phyloP scores from a whole-genome alignment of 352 stramenopile species.

The Phytophthora sp. region DNA sequence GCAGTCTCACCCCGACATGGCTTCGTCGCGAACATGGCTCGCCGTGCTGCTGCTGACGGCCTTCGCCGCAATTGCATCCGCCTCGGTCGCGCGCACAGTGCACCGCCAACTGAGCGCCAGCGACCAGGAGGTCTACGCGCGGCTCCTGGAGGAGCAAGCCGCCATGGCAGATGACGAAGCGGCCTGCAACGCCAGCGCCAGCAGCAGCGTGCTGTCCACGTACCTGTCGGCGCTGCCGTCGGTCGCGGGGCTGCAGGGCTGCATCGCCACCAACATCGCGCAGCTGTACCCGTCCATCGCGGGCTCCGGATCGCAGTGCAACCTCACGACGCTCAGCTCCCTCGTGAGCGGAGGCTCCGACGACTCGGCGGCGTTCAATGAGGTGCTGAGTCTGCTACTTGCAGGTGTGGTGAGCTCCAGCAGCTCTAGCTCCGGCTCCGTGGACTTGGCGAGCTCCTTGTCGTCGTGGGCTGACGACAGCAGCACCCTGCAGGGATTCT shows the following conservation, averaged over 20 bases:
- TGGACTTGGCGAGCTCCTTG: constrained; percentile 36
- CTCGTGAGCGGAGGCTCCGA: constrained; percentile 36
- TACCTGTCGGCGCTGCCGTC: constrained; percentile 53
- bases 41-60: constrained; percentile 9
- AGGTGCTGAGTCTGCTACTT: constrained; percentile 46
- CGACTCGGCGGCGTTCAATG: constrained; percentile 46
- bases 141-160: constrained; percentile 24
- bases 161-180: constrained; percentile 33
- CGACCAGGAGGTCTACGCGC: constrained; percentile 26
- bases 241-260: constrained; percentile 53
- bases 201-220: constrained; percentile 45
- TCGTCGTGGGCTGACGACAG: constrained; percentile 46
- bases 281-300: constrained; percentile 45
- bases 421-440: constrained; percentile 4
- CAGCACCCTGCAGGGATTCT: constrained; percentile 55
- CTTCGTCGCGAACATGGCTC: constrained; percentile 1
- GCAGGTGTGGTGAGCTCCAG: constrained; percentile 37
- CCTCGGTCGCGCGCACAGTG: neutral
- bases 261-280: constrained; percentile 57
- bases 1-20: neutral
- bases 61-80: constrained; percentile 1
- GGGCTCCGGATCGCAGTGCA: constrained; percentile 41
- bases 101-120: constrained; percentile 20
- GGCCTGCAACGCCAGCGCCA: constrained; percentile 47
- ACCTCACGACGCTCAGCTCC: constrained; percentile 53